Conservation (phyloP, 441 rosid genomes). For the Gossypium gossypioides region DNA sequence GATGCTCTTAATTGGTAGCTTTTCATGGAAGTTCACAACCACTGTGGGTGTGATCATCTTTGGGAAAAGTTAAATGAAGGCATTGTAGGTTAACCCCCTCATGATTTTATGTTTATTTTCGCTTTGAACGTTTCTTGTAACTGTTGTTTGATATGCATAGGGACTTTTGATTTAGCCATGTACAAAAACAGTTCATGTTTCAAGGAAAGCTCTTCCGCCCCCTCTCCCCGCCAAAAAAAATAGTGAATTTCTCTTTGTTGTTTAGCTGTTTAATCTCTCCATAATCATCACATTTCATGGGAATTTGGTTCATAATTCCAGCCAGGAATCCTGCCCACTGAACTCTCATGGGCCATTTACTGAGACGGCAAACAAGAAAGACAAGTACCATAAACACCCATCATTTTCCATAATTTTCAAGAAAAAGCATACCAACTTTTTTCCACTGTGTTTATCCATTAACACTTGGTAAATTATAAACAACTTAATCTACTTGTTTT, state of each 20-base stretch:
- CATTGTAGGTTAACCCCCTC: conserved; percentile 29
- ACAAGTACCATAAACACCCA: conserved; percentile 20
- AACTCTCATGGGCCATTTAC: conserved; percentile 29
- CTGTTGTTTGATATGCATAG: conserved; percentile 31
- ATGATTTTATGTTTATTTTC: conserved; percentile 23
- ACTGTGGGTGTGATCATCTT: conserved; percentile 39
- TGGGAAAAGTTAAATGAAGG: conserved; percentile 28
- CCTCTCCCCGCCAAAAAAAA: too few relatives aligned
- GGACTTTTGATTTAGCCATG: conserved; percentile 41
- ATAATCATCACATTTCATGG: conserved; percentile 22
- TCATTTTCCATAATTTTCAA: conserved; percentile 14
- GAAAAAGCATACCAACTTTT: conserved; percentile 26
- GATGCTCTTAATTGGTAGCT: conserved; percentile 8
- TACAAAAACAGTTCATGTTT: conserved; percentile 48
- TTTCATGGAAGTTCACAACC: conserved; percentile 22
- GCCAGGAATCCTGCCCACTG: conserved; percentile 36
- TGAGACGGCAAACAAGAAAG: conserved; percentile 27
- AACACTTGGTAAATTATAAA: conserved; percentile 4
- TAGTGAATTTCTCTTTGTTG: too few relatives aligned
- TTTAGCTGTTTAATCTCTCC: conserved; percentile 7
- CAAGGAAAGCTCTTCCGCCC: conserved; percentile 17
- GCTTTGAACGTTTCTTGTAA: conserved; percentile 12
- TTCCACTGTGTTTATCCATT: neutral
- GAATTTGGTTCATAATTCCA: conserved; percentile 34
- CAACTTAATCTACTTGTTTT: neutral